Conservation (phyloP, 441 rosid species). For the Euphorbia celastroides region DNA sequence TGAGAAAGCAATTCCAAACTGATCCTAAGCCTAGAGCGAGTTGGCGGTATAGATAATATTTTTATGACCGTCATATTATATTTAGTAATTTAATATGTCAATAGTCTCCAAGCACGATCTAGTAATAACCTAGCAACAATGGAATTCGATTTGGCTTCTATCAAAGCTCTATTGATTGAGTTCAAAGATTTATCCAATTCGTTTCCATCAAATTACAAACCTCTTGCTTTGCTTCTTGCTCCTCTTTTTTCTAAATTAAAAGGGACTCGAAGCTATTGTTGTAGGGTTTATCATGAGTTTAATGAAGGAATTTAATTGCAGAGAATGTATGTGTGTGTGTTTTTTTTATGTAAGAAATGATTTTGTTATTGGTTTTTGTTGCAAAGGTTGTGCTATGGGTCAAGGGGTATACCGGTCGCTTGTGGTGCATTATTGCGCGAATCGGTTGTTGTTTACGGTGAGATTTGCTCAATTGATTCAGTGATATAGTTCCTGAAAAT, state of each 20-base stretch:
- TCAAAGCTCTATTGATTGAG: conserved; percentile 18
- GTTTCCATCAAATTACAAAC: conserved; percentile 59
- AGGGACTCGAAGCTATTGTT: conserved; percentile 55
- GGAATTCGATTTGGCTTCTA: neutral
- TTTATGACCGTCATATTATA: too few relatives aligned
- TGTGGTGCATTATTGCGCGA: too few relatives aligned
- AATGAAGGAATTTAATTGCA: conserved; percentile 40
- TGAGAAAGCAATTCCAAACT: too few relatives aligned
- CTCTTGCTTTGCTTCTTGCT: conserved; percentile 49
- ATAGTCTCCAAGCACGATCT: too few relatives aligned
- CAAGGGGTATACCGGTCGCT: conserved; percentile 57
- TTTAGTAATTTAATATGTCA: too few relatives aligned
- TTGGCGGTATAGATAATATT: too few relatives aligned
- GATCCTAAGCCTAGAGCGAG: too few relatives aligned
- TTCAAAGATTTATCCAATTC: conserved; percentile 52
- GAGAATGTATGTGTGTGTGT: neutral
- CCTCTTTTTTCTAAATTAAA: conserved; percentile 57
- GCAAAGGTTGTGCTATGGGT: conserved; percentile 75
- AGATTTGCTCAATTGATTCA: too few relatives aligned
- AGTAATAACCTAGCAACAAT: too few relatives aligned
- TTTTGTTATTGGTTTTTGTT: neutral
- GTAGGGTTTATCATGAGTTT: conserved; percentile 47
- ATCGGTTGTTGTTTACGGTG: too few relatives aligned
- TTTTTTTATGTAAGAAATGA: neutral
- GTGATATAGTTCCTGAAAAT: too few relatives aligned